Conservation (phyloP, 495 filamentous ascomycete species). For the Polyplosphaeria fusca region DNA sequence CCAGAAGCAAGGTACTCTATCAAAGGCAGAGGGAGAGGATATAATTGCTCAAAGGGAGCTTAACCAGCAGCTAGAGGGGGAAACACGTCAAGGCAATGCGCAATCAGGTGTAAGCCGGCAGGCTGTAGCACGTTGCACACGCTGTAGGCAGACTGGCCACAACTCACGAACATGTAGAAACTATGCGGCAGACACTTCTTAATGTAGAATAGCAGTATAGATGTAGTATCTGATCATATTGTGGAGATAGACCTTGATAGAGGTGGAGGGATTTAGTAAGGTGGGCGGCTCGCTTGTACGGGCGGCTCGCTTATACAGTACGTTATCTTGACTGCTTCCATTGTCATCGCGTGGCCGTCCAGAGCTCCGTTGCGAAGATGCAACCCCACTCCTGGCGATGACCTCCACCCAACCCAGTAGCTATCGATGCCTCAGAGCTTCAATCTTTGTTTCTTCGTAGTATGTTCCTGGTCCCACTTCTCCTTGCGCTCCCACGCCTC, state of each 20-base stretch:
- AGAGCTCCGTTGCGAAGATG: too few relatives aligned
- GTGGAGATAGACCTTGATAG: slow-evolving; percentile 6
- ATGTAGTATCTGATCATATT: neutral
- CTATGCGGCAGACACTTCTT: slow-evolving; percentile 4
- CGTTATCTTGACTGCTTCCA: too few relatives aligned
- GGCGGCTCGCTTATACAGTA: slow-evolving; percentile 4
- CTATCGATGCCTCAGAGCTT: slow-evolving; percentile 3
- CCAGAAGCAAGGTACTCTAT: slow-evolving; percentile 8
- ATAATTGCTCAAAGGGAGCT: neutral
- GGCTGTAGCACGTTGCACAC: slow-evolving; percentile 6
- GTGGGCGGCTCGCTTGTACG: slow-evolving; percentile 7
- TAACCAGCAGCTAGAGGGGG: slow-evolving; percentile 1
- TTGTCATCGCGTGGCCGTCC: too few relatives aligned
- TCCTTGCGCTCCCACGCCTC: slow-evolving; percentile 2
- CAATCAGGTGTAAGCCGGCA: slow-evolving; percentile 10
- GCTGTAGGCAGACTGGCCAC: slow-evolving; percentile 10
- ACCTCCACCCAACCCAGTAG: too few relatives aligned
- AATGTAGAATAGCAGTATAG: slow-evolving; percentile 12
- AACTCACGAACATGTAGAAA: slow-evolving; percentile 14
- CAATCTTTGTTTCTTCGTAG: neutral
- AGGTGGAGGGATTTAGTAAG: slow-evolving; percentile 1
- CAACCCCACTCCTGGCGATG: too few relatives aligned
- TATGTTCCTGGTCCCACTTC: slow-evolving; percentile 7
- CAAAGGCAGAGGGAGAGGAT: slow-evolving; percentile 10
- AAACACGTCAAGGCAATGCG: slow-evolving; percentile 4